Percentiles rank a stretch among this genome's conserved stretches.
phyloP scores from a whole-genome alignment of 2,329 filamentous ascomycete species.

The Microdochium trichocladiopsis region DNA sequence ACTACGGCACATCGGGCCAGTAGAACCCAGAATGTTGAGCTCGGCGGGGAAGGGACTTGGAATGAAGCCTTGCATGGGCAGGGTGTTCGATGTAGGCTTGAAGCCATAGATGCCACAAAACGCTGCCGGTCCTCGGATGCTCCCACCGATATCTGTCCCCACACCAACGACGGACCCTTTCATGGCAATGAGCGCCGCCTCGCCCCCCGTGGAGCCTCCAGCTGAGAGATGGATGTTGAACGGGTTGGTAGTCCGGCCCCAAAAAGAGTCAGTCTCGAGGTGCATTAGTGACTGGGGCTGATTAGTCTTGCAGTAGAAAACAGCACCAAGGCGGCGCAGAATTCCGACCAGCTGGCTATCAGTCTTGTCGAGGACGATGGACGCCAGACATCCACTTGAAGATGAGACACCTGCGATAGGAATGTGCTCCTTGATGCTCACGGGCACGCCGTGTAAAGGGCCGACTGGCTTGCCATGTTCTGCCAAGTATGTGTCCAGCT shows the following conservation, averaged over 20 bases:
- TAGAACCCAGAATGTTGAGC: conserved; percentile 24
- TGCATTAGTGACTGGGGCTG: not conserved
- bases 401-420: conserved; percentile 42
- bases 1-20: conserved; percentile 23
- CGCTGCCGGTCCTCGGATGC: not conserved
- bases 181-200: not conserved
- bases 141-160: not conserved
- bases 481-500: conserved; percentile 10
- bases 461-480: conserved; percentile 7
- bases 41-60: conserved; percentile 16
- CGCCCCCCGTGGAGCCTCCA: not conserved
- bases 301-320: not conserved
- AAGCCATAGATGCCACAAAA: not conserved
- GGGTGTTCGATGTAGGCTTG: conserved; percentile 4
- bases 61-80: conserved; percentile 17
- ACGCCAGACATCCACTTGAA: conserved; percentile 42
- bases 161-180: not conserved
- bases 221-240: not conserved
- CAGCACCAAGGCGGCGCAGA: conserved; percentile 26
- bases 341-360: conserved; percentile 52
- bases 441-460: conserved; percentile 18
- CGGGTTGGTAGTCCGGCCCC: not conserved
- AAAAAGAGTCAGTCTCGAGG: conserved; percentile 31
- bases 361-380: conserved; percentile 38
- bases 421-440: conserved; percentile 54